Evolutionary conservation across 805 yeast species (phyloP), one percentile per base, ranked within the genome.

Genomic region (Starmerella vitae): DNA sequence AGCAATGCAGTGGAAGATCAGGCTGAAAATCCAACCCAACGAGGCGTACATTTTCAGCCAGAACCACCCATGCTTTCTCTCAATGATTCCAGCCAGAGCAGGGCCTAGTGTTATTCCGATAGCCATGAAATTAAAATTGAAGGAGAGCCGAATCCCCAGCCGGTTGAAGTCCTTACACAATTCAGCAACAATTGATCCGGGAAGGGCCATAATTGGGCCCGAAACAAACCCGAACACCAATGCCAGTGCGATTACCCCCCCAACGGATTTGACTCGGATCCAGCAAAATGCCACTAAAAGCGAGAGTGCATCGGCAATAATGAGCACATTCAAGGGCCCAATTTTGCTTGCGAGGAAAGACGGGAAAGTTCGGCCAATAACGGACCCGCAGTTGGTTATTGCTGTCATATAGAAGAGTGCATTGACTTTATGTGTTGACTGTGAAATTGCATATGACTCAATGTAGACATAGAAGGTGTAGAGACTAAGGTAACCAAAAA

Each of bases 51-150:
- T 9, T 30, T 49, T 39, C 20, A 46, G 22, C 48, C 48, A 41
- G 21, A 45, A 36, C 49, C 51, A 50, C 12, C 51, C 53, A 20
- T 50, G 39, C 13, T 36, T 27, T 4, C 48, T 41, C 21, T 46
- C 33, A n/a, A 50, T 42, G 4, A 48, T 48, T 6, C 61, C 61
- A 2, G 56, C 58, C 18, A 56, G 36, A 2, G 61, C 59, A 5
- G 57, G 48, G 0, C 60, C 61, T 2, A 50, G 36, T 5, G 58
- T 45, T 18, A 48, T 37, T 3, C 69, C 73, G 49, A 70, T 64
- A 0, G 85, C 67, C 29, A 77, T 74, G 12, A 66, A 50, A 5
- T 68, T 62, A 27, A 80, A 63, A 1, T 83, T 70, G 28, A 73
- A 42, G 2, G 81, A 81, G 82, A 82, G 78, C 6, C 61, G 44